A percentile compares a stretch with the other conserved stretches of the same genome.
Conservation (phyloP, 2,329 filamentous ascomycete genomes). For the Pleurostoma richardsiae region DNA sequence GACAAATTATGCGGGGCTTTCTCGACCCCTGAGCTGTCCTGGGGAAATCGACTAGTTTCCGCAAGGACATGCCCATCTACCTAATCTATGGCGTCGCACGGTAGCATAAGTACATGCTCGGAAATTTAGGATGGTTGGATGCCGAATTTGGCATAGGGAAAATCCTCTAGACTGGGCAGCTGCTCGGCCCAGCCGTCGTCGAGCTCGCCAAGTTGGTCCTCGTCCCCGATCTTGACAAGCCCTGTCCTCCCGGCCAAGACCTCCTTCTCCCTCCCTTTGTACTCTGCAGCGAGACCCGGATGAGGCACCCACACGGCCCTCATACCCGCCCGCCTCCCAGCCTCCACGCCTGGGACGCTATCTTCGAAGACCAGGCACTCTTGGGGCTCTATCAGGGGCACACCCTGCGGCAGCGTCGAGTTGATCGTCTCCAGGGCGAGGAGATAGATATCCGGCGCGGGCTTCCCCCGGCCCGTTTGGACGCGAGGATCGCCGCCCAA, state of each 20-base stretch:
- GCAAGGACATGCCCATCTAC: too few relatives aligned
- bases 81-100: too few relatives aligned
- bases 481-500: constrained; percentile 64
- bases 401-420: constrained; percentile 39
- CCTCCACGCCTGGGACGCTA: constrained; percentile 65
- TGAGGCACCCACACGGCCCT: constrained; percentile 69
- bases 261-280: constrained; percentile 19
- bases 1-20: too few relatives aligned
- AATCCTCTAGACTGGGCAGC: constrained; percentile 27
- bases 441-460: constrained; percentile 68
- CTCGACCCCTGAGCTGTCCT: too few relatives aligned
- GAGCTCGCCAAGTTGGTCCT: constrained; percentile 24
- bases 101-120: too few relatives aligned
- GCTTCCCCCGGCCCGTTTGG: constrained; percentile 59
- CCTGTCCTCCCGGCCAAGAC: constrained; percentile 23
- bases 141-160: too few relatives aligned
- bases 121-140: background rate
- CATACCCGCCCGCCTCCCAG: constrained; percentile 68
- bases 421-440: constrained; percentile 64
- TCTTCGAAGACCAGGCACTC: constrained; percentile 76
- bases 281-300: constrained; percentile 41
- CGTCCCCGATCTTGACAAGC: constrained; percentile 18
- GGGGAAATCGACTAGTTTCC: too few relatives aligned
- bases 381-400: constrained; percentile 47
- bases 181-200: constrained; percentile 31